These are phyloP conservation scores for Stereocaulon alpinum DNA, from an alignment of 495 filamentous ascomycete species.

Conservation along the genomic window DNA sequence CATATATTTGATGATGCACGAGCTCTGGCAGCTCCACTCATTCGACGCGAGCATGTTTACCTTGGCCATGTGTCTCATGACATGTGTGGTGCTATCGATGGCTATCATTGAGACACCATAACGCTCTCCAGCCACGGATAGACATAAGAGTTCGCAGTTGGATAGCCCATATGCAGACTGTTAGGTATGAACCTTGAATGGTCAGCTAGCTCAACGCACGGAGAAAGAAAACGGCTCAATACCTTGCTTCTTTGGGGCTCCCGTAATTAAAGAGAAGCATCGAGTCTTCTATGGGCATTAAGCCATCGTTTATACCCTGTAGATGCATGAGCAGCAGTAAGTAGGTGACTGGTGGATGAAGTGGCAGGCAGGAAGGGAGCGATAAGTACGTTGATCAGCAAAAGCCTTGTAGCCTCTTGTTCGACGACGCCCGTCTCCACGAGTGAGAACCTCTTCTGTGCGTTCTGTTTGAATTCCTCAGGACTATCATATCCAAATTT, in stretches of 20 bases:
- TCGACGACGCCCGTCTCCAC: slow-evolving; percentile 59
- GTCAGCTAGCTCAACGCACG: not conserved
- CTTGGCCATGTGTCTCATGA: too few species aligned
- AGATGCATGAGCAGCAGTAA: slow-evolving; percentile 33
- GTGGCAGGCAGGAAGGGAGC: too few species aligned
- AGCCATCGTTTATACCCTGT: slow-evolving; percentile 55
- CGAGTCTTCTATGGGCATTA: slow-evolving; percentile 73
- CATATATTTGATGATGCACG: too few species aligned
- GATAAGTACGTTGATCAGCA: slow-evolving; percentile 54
- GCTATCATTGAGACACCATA: slow-evolving; percentile 22
- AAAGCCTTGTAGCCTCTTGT: slow-evolving; percentile 48
- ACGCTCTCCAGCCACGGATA: slow-evolving; percentile 48
- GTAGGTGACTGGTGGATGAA: slow-evolving; percentile 44
- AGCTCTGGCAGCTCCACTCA: too few species aligned
- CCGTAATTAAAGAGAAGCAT: slow-evolving; percentile 61
- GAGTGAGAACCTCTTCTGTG: slow-evolving; percentile 61
- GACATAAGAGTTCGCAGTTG: slow-evolving; percentile 37
- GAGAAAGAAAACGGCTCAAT: not conserved
- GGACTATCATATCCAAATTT: slow-evolving; percentile 58
- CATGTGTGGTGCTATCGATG: too few species aligned
- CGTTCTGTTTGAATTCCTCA: slow-evolving; percentile 49
- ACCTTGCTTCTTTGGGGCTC: slow-evolving; percentile 58
- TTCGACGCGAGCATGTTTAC: too few species aligned
- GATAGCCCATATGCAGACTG: slow-evolving; percentile 7
- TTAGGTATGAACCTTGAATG: slow-evolving; percentile 3